Conservation (phyloP, 805 yeast species). For the Candida taoyuanica region DNA sequence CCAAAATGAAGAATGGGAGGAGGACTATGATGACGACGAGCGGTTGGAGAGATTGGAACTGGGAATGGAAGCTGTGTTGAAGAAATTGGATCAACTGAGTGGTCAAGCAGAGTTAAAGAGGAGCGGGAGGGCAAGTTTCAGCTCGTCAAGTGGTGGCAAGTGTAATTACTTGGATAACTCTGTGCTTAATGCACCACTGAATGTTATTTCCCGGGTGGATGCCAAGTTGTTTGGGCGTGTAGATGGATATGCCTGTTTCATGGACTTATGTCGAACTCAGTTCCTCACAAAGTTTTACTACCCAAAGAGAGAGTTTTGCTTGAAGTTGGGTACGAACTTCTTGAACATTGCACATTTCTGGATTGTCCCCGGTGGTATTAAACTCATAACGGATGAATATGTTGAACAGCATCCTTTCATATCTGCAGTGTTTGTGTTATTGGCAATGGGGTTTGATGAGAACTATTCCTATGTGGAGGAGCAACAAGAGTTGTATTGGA, state of each 20-base stretch:
- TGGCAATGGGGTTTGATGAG: constrained; percentile 55
- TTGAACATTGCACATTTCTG: constrained; percentile 52
- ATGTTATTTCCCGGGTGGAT: constrained; percentile 35
- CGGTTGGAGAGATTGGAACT: constrained; percentile 12
- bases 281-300: constrained; percentile 41
- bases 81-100: constrained; percentile 20
- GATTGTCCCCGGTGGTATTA: constrained; percentile 61
- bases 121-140: constrained; percentile 9
- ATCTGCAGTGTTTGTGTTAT: constrained; percentile 40
- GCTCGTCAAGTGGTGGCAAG: constrained; percentile 13
- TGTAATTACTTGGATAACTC: constrained; percentile 25
- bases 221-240: constrained; percentile 34
- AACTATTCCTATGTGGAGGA: constrained; percentile 43
- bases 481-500: constrained; percentile 41
- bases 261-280: constrained; percentile 35
- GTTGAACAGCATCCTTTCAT: constrained; percentile 50
- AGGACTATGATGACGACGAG: constrained; percentile 2
- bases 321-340: constrained; percentile 43
- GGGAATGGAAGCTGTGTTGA: constrained; percentile 25
- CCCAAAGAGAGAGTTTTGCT: constrained; percentile 38
- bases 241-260: constrained; percentile 28
- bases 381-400: constrained; percentile 40
- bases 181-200: constrained; percentile 32
- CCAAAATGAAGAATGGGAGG: constrained; percentile 10
- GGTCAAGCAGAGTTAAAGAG: constrained; percentile 3